A percentile compares a stretch with the other conserved stretches of the same genome.
Evolutionary conservation across 805 yeast genomes (phyloP).

Genomic region (Spathaspora girioi): DNA sequence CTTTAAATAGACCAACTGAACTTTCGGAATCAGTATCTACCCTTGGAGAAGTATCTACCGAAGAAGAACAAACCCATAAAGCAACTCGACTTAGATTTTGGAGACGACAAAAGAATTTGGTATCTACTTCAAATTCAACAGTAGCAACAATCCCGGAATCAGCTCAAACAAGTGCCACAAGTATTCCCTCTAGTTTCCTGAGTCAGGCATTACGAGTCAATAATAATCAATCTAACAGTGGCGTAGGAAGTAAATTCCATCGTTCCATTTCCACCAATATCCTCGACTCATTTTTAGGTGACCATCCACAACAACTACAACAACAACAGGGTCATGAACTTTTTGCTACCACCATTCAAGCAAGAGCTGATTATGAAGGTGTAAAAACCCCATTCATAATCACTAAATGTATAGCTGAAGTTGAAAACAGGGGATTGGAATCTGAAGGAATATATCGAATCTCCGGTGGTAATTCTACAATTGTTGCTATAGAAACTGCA

Average conservation of each 20-base stretch:
- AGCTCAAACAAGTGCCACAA: conserved; percentile 2
- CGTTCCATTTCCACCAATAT: conserved; percentile 49
- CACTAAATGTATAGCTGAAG: conserved; percentile 66
- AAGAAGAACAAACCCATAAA: conserved; percentile 31
- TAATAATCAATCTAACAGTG: conserved; percentile 2
- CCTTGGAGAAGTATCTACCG: conserved; percentile 6
- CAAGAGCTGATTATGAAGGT: conserved; percentile 60
- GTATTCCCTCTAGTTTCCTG: conserved; percentile 7
- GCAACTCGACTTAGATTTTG: conserved; percentile 43
- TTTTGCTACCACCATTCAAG: conserved; percentile 55
- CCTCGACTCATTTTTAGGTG: conserved; percentile 30
- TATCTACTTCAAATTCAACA: not conserved
- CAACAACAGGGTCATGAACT: conserved; percentile 19
- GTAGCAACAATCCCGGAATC: conserved; percentile 5
- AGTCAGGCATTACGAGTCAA: conserved; percentile 6
- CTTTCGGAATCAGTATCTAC: conserved; percentile 5
- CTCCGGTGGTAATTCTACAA: conserved; percentile 75
- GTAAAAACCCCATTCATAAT: conserved; percentile 67
- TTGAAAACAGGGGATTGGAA: conserved; percentile 72
- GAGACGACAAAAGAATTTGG: conserved; percentile 35
- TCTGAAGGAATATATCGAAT: conserved; percentile 88
- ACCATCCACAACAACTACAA: not conserved
- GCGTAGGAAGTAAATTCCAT: conserved; percentile 17
- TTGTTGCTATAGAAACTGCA: conserved; percentile 45
- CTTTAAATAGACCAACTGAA: conserved; percentile 8